A percentile compares a stretch with the other conserved stretches of the same genome.
Conservation (phyloP, 2,329 filamentous ascomycete genomes). For the Pseudogymnoascus sp. region DNA sequence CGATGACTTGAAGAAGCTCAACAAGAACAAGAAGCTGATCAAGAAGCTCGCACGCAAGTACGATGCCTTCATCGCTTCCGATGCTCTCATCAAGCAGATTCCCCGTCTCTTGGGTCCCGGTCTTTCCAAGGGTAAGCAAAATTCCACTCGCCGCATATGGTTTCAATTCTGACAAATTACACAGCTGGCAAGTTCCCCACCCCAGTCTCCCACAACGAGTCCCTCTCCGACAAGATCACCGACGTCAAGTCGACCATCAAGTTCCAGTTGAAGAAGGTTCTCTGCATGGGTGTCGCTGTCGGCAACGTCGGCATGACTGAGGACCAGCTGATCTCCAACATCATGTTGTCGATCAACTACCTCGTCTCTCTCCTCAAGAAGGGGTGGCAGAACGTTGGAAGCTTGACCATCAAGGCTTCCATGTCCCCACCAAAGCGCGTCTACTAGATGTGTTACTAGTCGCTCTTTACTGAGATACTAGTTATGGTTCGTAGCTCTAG, state of each 20-base stretch:
- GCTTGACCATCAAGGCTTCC: slow-evolving; percentile 98
- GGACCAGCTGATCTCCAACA: slow-evolving; percentile 95
- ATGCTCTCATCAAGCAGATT: slow-evolving; percentile 98
- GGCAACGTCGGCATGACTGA: slow-evolving; percentile 96
- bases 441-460: slow-evolving; percentile 57
- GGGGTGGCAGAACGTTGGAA: slow-evolving; percentile 99
- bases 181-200: slow-evolving; percentile 99
- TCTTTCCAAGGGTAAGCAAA: slow-evolving; percentile 79
- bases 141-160: not conserved
- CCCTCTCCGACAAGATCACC: slow-evolving; percentile 89
- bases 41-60: slow-evolving; percentile 99
- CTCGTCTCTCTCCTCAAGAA: slow-evolving; percentile 99
- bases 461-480: slow-evolving; percentile 17
- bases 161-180: slow-evolving; percentile 26
- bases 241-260: slow-evolving; percentile 99
- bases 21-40: slow-evolving; percentile 99
- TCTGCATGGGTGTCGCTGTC: slow-evolving; percentile 99
- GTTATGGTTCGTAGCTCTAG: slow-evolving; percentile 16
- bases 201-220: slow-evolving; percentile 93
- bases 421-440: slow-evolving; percentile 98
- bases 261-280: slow-evolving; percentile 99
- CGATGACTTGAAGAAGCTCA: slow-evolving; percentile 99
- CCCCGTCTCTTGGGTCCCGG: slow-evolving; percentile 98
- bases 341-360: slow-evolving; percentile 99
- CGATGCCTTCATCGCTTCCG: slow-evolving; percentile 97